Percentiles rank a stretch among this genome's conserved stretches.
phyloP scores from a whole-genome alignment of 139 green algal genomes.

The Tetradesmus obliquus region DNA sequence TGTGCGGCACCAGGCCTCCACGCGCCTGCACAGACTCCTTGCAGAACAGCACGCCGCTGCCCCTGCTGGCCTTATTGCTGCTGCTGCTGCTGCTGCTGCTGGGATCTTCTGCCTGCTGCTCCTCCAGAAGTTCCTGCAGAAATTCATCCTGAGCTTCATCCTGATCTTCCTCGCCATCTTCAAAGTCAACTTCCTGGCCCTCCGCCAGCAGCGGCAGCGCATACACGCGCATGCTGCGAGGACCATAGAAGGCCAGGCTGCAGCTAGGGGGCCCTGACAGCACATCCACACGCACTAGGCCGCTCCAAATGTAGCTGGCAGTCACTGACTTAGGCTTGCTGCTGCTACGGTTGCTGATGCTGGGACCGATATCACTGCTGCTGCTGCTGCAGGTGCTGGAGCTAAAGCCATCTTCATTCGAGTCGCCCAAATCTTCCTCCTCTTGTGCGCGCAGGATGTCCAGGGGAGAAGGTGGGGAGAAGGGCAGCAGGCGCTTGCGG shows the following conservation, averaged over 20 bases:
- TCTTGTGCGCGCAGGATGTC: constrained; percentile 12
- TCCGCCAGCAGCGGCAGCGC: constrained; percentile 11
- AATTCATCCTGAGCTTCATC: not conserved
- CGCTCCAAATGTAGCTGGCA: constrained; percentile 30
- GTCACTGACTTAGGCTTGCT: constrained; percentile 8
- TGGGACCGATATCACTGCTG: not conserved
- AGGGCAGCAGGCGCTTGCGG: constrained; percentile 64
- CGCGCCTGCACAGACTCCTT: constrained; percentile 63
- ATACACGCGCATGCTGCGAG: constrained; percentile 55
- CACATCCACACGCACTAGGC: constrained; percentile 42
- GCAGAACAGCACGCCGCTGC: constrained; percentile 44
- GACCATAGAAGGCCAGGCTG: constrained; percentile 56
- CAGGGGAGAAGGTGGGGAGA: constrained; percentile 33
- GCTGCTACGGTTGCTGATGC: constrained; percentile 35
- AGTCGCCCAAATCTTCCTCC: not conserved
- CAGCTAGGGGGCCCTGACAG: constrained; percentile 15
- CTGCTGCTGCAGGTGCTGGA: not conserved
- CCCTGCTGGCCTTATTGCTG: constrained; percentile 15
- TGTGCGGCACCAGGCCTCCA: constrained; percentile 69
- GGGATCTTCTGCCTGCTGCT: not conserved
- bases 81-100: constrained; percentile 2
- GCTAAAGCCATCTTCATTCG: not conserved
- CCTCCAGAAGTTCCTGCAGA: not conserved
- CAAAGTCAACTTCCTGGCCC: not conserved
- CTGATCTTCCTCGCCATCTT: not conserved